Evolutionary conservation across 805 yeast genomes (phyloP).

Genomic region (Candida tallmaniae): DNA sequence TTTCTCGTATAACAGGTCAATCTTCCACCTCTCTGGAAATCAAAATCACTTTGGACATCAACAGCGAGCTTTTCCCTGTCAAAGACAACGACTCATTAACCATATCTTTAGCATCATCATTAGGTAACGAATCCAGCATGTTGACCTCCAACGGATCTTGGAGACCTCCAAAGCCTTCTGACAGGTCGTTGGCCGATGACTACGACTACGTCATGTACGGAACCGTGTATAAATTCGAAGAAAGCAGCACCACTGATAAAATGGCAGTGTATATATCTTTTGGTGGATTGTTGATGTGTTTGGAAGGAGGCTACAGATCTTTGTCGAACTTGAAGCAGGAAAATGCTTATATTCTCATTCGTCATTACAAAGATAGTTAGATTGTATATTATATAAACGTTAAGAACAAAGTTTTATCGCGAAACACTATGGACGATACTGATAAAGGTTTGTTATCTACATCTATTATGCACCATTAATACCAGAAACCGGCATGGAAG

Average conservation of each 20-base stretch:
- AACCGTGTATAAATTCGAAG: conserved; percentile 94
- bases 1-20: conserved; percentile 80
- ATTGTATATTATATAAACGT: neutral
- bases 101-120: conserved; percentile 76
- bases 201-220: conserved; percentile 99
- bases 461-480: neutral
- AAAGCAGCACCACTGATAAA: conserved; percentile 57
- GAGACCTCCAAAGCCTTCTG: conserved; percentile 82
- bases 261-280: conserved; percentile 91
- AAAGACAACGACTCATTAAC: conserved; percentile 72
- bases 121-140: conserved; percentile 46
- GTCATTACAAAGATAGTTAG: conserved; percentile 48
- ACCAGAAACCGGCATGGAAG: neutral
- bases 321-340: conserved; percentile 89
- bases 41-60: conserved; percentile 81
- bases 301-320: conserved; percentile 92
- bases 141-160: conserved; percentile 58
- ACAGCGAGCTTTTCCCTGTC: conserved; percentile 89
- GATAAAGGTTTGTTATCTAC: conserved; percentile 9
- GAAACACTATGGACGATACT: conserved; percentile 8
- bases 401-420: too few relatives aligned
- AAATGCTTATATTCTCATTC: conserved; percentile 82
- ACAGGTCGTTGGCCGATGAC: conserved; percentile 87
- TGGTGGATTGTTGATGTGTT: conserved; percentile 89
- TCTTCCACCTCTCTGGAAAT: conserved; percentile 80